Percentiles rank a stretch among this genome's conserved stretches.
Evolutionary conservation across 2,329 filamentous ascomycete genomes (phyloP).

Genomic region (Penicillium decumbens): DNA sequence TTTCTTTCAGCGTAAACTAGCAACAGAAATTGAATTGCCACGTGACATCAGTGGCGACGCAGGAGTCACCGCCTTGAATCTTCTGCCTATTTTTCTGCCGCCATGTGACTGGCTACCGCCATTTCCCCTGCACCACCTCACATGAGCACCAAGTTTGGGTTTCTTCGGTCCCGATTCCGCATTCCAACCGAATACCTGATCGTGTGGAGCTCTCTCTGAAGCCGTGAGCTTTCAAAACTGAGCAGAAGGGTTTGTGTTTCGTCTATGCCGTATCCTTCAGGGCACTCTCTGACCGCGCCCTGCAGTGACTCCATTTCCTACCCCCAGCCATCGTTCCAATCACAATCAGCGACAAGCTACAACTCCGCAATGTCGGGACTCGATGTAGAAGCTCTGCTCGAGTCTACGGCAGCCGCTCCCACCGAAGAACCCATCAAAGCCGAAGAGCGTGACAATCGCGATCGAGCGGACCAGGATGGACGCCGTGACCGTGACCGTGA

Average conservation of each 20-base stretch:
- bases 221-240: not conserved
- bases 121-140: not conserved
- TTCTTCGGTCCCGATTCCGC: not conserved
- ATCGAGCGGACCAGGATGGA: conserved; percentile 53
- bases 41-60: not conserved
- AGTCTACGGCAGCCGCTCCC: conserved; percentile 72
- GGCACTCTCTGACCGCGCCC: conserved; percentile 30
- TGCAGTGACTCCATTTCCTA: conserved; percentile 36
- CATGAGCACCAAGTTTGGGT: not conserved
- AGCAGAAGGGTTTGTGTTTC: conserved; percentile 35
- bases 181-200: not conserved
- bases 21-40: not conserved
- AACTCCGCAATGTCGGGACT: conserved; percentile 58
- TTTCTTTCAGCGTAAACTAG: not conserved
- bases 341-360: conserved; percentile 15
- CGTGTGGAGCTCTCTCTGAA: not conserved
- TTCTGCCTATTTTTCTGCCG: not conserved
- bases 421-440: conserved; percentile 32
- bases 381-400: conserved; percentile 86
- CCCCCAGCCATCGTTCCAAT: conserved; percentile 22
- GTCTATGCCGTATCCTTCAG: conserved; percentile 21
- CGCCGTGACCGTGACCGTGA: conserved; percentile 55
- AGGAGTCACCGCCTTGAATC: not conserved
- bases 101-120: not conserved
- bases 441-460: conserved; percentile 56